A percentile compares a stretch with the other conserved stretches of the same genome.
Conservation (phyloP, 441 rosid species). For the Viola pubescens region DNA sequence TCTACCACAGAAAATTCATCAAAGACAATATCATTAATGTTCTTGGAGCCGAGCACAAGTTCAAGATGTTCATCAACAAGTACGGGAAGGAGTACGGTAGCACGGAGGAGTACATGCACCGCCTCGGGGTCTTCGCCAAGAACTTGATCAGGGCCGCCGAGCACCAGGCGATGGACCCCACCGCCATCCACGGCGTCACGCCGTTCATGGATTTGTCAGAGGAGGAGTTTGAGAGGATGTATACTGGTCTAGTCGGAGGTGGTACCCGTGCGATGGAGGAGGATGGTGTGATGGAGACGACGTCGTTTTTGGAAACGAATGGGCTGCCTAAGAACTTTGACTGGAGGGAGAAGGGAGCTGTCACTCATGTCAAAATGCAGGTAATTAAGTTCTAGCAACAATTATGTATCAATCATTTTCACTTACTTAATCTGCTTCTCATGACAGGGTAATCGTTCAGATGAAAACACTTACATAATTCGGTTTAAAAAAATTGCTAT, state of each 20-base stretch:
- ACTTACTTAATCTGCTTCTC: background rate
- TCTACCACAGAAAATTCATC: constrained; percentile 1
- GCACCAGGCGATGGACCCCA: constrained; percentile 69
- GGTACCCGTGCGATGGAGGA: constrained; percentile 10
- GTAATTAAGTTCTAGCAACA: constrained; percentile 16
- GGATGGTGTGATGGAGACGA: constrained; percentile 8
- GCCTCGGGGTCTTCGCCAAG: constrained; percentile 56
- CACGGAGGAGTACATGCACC: constrained; percentile 58
- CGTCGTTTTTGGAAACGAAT: constrained; percentile 26
- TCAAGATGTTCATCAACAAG: constrained; percentile 44
- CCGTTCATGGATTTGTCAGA: constrained; percentile 69
- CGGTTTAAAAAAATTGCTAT: too few relatives aligned
- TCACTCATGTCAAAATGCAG: constrained; percentile 77
- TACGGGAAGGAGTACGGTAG: constrained; percentile 48
- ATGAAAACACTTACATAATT: too few relatives aligned
- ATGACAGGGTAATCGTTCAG: too few relatives aligned
- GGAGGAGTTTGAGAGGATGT: constrained; percentile 61
- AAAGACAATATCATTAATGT: constrained; percentile 10
- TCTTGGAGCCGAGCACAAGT: constrained; percentile 40
- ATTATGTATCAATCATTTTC: background rate
- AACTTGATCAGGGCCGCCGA: constrained; percentile 64
- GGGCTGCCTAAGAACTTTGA: constrained; percentile 65
- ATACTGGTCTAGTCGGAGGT: constrained; percentile 37
- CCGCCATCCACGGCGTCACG: constrained; percentile 68
- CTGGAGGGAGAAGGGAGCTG: constrained; percentile 82